Percentiles rank a stretch among this genome's conserved stretches.
Conservation (phyloP, 2,329 filamentous ascomycete species). For the Penicillium thymicola region DNA sequence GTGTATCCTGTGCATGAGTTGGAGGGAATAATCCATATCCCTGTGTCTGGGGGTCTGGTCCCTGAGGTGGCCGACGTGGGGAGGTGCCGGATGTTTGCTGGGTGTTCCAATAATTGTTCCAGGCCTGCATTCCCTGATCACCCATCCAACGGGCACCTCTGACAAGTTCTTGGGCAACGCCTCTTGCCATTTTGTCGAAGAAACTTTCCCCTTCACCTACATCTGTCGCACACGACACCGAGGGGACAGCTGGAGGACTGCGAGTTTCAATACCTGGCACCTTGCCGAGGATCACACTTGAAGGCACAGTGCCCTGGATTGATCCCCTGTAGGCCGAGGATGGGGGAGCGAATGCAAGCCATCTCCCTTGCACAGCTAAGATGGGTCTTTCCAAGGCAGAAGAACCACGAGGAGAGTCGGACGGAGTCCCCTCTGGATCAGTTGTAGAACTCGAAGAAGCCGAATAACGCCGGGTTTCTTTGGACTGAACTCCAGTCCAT, state of each 20-base stretch:
- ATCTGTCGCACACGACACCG: conserved; percentile 45
- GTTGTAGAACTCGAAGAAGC: conserved; percentile 47
- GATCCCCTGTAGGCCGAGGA: conserved; percentile 38
- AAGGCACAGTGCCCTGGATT: conserved; percentile 41
- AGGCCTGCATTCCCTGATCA: conserved; percentile 49
- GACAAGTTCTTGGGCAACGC: conserved; percentile 50
- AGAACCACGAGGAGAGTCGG: conserved; percentile 34
- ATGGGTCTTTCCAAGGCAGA: conserved; percentile 37
- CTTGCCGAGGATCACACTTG: conserved; percentile 33
- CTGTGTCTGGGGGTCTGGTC: conserved; percentile 29
- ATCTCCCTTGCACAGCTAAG: conserved; percentile 45
- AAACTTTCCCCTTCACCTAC: conserved; percentile 48
- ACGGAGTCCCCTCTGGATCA: conserved; percentile 43
- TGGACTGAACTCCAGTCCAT: conserved; percentile 78
- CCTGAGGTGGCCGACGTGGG: conserved; percentile 31
- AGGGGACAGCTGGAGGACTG: conserved; percentile 42
- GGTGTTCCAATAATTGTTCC: conserved; percentile 51
- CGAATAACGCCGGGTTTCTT: conserved; percentile 44
- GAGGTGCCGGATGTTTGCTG: conserved; percentile 33
- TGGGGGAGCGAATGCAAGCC: conserved; percentile 47
- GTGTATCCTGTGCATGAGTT: conserved; percentile 45
- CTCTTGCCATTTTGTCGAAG: conserved; percentile 47
- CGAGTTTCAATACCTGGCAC: conserved; percentile 43
- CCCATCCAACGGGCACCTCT: conserved; percentile 50
- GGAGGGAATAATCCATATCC: conserved; percentile 43